These are phyloP conservation scores for Pseudocercospora cruenta DNA, from an alignment of 2,329 filamentous ascomycete genomes.

Conservation along the genomic window DNA sequence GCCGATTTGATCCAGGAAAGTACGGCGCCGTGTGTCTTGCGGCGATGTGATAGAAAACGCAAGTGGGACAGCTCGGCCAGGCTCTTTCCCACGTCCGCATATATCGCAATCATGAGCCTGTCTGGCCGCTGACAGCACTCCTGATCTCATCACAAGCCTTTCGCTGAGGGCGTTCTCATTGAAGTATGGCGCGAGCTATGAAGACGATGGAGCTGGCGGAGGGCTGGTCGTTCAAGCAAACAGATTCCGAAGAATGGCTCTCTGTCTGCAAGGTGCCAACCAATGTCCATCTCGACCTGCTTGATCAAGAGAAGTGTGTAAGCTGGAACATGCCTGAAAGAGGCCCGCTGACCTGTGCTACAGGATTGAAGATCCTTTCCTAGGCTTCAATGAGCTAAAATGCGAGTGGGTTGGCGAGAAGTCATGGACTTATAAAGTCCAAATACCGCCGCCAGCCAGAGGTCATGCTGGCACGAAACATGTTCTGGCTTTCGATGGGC, in stretches of 20 bases:
- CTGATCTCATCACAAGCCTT: not conserved
- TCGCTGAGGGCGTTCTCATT: not conserved
- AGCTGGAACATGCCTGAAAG: not conserved
- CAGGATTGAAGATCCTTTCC: slow-evolving; percentile 55
- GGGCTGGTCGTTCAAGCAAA: slow-evolving; percentile 53
- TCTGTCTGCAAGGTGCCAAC: slow-evolving; percentile 51
- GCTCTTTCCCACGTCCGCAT: not conserved
- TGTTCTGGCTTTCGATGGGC: slow-evolving; percentile 64
- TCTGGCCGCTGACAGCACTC: not conserved
- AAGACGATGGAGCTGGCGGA: slow-evolving; percentile 39
- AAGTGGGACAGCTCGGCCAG: not conserved
- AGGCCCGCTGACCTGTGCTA: slow-evolving; percentile 18
- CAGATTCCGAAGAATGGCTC: slow-evolving; percentile 48
- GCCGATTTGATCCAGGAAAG: slow-evolving; percentile 19
- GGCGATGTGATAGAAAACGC: not conserved
- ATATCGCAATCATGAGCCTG: not conserved
- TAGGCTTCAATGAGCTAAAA: slow-evolving; percentile 55
- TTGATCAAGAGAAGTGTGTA: slow-evolving; percentile 50
- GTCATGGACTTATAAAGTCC: slow-evolving; percentile 51
- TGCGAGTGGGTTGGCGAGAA: slow-evolving; percentile 56
- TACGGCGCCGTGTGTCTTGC: slow-evolving; percentile 8
- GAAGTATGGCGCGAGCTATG: slow-evolving; percentile 22
- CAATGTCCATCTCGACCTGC: slow-evolving; percentile 53
- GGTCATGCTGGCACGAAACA: slow-evolving; percentile 39
- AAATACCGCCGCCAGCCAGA: slow-evolving; percentile 41